These are phyloP conservation scores for Cryptococcus deneoformans DNA, from an alignment of 1,284 basidiomycete species.

Conservation along the genomic window DNA sequence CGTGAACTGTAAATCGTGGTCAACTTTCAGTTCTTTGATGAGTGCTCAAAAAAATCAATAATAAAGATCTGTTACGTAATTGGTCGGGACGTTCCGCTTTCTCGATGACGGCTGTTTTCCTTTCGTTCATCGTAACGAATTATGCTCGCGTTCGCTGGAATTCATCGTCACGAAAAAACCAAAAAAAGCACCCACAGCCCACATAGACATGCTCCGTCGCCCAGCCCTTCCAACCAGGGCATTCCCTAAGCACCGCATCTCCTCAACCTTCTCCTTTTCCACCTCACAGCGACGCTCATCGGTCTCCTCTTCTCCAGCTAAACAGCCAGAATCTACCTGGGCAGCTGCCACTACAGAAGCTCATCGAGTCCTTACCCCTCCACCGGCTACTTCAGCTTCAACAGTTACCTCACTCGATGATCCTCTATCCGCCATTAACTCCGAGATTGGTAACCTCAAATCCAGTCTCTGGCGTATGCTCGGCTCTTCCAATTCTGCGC, in stretches of 20 bases:
- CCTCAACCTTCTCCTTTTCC: neutral
- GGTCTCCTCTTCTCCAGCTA: neutral
- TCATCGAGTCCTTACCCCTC: slow-evolving; percentile 35
- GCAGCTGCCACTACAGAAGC: slow-evolving; percentile 46
- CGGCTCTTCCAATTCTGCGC: slow-evolving; percentile 81
- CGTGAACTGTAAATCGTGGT: too few species aligned
- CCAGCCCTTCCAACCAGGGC: neutral
- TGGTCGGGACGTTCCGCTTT: too few species aligned
- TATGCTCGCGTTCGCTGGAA: neutral
- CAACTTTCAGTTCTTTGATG: too few species aligned
- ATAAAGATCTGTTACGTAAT: too few species aligned
- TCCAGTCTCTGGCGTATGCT: slow-evolving; percentile 74
- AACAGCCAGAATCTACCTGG: slow-evolving; percentile 28
- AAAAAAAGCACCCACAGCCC: neutral
- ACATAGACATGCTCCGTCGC: neutral
- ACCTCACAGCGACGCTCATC: slow-evolving; percentile 3
- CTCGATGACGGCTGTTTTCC: too few species aligned
- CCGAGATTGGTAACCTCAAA: slow-evolving; percentile 72
- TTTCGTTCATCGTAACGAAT: too few species aligned
- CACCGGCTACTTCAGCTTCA: slow-evolving; percentile 14
- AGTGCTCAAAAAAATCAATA: too few species aligned
- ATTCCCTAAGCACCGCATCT: neutral
- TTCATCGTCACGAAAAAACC: neutral
- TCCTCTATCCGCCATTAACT: slow-evolving; percentile 54
- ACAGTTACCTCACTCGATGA: slow-evolving; percentile 22